Percentiles rank a stretch among this genome's conserved stretches.
Evolutionary conservation across 768 basidiomycete genomes (phyloP).

Genomic region (Hirschioporus abietinus): DNA sequence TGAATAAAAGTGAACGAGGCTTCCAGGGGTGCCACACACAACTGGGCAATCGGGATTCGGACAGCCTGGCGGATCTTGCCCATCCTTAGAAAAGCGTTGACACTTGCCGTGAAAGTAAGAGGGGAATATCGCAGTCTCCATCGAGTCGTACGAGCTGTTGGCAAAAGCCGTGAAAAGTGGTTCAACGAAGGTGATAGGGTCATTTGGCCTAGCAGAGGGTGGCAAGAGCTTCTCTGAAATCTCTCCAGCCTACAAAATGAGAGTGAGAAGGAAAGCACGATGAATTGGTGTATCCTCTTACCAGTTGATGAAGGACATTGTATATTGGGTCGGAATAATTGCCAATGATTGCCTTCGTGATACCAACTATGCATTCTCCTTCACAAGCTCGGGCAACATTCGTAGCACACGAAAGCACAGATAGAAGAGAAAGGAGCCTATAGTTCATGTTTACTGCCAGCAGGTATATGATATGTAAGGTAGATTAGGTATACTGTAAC

Average conservation of each 20-base stretch:
- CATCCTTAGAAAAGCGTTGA: conserved; percentile 33
- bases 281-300: conserved; percentile 22
- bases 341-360: conserved; percentile 48
- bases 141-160: conserved; percentile 34
- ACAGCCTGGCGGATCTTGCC: conserved; percentile 60
- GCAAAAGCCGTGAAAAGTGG: conserved; percentile 46
- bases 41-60: conserved; percentile 77
- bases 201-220: conserved; percentile 17
- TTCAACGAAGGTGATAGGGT: conserved; percentile 30
- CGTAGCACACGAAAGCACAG: not conserved
- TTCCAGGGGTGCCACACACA: conserved; percentile 80
- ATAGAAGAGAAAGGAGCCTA: not conserved
- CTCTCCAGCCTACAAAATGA: conserved; percentile 27
- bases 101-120: conserved; percentile 77
- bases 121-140: conserved; percentile 60
- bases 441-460: not conserved
- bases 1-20: conserved; percentile 62
- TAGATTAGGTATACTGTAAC: not conserved
- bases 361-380: conserved; percentile 58
- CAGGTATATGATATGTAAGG: not conserved
- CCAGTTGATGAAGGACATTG: conserved; percentile 35
- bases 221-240: conserved; percentile 31
- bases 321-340: conserved; percentile 45
- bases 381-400: conserved; percentile 39
- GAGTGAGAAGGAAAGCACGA: conserved; percentile 1